Evolutionary conservation across 2,329 filamentous ascomycete species (phyloP).

Genomic region (Botrytis pseudocinerea): DNA sequence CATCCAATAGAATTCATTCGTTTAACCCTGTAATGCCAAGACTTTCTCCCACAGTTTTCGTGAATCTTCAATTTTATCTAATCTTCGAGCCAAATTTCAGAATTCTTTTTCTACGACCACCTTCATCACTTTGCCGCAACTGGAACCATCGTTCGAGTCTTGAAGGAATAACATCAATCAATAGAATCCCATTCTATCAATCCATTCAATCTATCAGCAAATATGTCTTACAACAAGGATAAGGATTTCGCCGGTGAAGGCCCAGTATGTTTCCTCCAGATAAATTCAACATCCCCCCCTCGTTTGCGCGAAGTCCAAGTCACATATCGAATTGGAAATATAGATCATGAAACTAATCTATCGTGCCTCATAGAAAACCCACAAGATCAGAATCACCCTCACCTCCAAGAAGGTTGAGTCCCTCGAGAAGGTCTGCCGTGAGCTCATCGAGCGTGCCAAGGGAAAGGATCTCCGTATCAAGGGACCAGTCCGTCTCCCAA

Average conservation of each 20-base stretch:
- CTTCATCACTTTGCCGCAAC: conserved; percentile 84
- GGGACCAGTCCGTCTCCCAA: conserved; percentile 95
- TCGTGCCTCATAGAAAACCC: conserved; percentile 68
- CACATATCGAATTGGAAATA: not conserved
- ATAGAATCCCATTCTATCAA: conserved; percentile 18
- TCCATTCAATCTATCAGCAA: conserved; percentile 39
- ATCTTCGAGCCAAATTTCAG: not conserved
- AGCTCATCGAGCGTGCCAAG: conserved; percentile 98
- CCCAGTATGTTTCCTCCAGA: conserved; percentile 62
- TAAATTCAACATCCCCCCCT: too few species aligned
- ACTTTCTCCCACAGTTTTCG: conserved; percentile 31
- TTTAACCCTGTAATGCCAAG: conserved; percentile 25
- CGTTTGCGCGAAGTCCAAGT: not conserved
- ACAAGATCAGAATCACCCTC: conserved; percentile 98
- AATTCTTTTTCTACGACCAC: conserved; percentile 34
- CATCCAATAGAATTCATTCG: conserved; percentile 27
- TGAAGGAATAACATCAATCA: conserved; percentile 58
- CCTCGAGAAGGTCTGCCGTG: conserved; percentile 96
- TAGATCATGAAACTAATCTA: conserved; percentile 17
- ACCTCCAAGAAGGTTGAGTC: conserved; percentile 91
- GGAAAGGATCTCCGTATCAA: conserved; percentile 98
- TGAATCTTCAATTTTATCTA: conserved; percentile 16
- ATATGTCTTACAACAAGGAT: conserved; percentile 96
- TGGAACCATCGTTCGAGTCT: conserved; percentile 69
- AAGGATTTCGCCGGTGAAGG: conserved; percentile 85